A percentile compares a stretch with the other conserved stretches of the same genome.
These are phyloP conservation scores for Tetraselmis striata DNA, from an alignment of 139 green algal genomes.

Conservation along the genomic window DNA sequence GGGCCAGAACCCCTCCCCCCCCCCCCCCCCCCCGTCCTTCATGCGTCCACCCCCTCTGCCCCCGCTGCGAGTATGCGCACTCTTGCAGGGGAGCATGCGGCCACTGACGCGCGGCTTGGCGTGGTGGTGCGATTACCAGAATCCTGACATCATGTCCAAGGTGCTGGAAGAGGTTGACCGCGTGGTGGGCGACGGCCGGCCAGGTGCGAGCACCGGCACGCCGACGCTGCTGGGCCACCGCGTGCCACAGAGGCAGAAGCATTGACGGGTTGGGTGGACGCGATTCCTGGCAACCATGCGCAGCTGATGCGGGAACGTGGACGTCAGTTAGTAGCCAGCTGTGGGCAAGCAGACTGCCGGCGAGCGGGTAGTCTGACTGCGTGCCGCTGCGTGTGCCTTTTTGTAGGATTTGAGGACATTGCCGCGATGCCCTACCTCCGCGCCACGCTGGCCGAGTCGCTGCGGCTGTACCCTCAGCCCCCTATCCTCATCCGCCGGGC, in stretches of 20 bases:
- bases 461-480: slow-evolving; percentile 93
- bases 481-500: slow-evolving; percentile 90
- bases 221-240: too few species aligned
- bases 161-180: slow-evolving; percentile 67
- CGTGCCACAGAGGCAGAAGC: too few species aligned
- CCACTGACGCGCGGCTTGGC: background rate
- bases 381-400: slow-evolving; percentile 28
- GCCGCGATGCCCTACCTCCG: slow-evolving; percentile 54
- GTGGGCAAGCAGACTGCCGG: background rate
- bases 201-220: slow-evolving; percentile 27
- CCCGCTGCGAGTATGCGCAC: too few species aligned
- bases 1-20: too few species aligned
- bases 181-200: slow-evolving; percentile 55
- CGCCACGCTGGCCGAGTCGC: slow-evolving; percentile 69
- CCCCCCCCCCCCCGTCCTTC: too few species aligned
- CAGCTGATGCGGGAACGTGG: background rate
- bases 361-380: slow-evolving; percentile 51
- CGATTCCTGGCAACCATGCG: too few species aligned
- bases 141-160: slow-evolving; percentile 52
- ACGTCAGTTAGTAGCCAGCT: background rate
- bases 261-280: too few species aligned
- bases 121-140: slow-evolving; percentile 12
- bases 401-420: slow-evolving; percentile 62
- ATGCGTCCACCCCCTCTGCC: too few species aligned
- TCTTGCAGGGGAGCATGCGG: too few species aligned